Base-by-base conservation (phyloP, 345 rosid genomes). In the Luvunga scandens region DNA sequence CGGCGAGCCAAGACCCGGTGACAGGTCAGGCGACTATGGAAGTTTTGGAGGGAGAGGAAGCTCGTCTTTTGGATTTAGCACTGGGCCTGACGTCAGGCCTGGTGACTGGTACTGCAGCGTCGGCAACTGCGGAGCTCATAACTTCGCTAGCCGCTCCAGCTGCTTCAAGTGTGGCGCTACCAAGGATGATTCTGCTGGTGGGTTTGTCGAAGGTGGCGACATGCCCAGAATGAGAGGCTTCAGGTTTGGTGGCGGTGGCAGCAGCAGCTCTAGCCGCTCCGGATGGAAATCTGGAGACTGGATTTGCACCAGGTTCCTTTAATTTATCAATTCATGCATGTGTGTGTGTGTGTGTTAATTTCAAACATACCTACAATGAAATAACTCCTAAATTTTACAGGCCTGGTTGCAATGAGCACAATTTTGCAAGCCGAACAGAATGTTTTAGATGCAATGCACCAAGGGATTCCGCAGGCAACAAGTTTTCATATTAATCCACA, bases 391-490 rank as follows among this genome's bases (percentile, higher is more conserved):
- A 42, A 62, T 36, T 55, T 13, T 13, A 31, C 81, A 93, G 98
- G 89, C 22, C 86, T 68, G 98, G 94, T 7, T 95, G 98, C 85
- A 91, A 93, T 28, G 94, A 90, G 80, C 99, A 95, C 78, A 95
- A 95, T 86, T 95, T 93, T 42, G 99, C 99, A 13, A 95, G 93
- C 84, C 86, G 99, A 79, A 93, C 78, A 75, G 96, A 95, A 81
- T 93, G 99, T 72, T 95, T 92, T 84, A 85, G 91, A 78, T 95
- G 99, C 93, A 92, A 88, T 82, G 96, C 98, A 2, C 98, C 97
- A 24, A 89, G 93, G 80, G 98, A 93, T 48, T 72, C 80, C 66
- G 67, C 80, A 69, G 67, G 79, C 75, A 79, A 38, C 75, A 85
- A 78, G 60, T 76, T 78, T 75, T 84, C 87, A n/a, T 85, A 82